Evolutionary conservation across 257 asterid genomes (phyloP).

Genomic region (Scutellaria galericulata): DNA sequence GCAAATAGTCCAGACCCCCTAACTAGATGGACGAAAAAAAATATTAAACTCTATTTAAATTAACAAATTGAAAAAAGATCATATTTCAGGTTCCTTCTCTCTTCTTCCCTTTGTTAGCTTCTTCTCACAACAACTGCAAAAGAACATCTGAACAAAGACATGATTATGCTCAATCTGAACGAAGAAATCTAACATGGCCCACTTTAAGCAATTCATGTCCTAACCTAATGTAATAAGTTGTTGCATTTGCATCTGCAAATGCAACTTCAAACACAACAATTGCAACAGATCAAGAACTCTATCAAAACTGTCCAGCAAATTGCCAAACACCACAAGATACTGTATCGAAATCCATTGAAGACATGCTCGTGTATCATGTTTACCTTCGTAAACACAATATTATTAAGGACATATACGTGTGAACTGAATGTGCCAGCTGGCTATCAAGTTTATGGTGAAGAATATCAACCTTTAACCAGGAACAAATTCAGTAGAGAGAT

Average conservation of each 20-base stretch:
- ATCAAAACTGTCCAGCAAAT: not conserved
- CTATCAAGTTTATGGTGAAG: no score
- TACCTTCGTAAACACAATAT: no score
- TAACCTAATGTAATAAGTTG: not conserved
- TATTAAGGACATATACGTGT: no score
- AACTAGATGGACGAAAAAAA: no score
- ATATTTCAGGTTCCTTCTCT: no score
- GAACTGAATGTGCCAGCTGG: no score
- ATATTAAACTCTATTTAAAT: no score
- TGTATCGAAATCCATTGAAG: no score
- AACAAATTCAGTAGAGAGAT: not conserved
- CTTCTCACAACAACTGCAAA: not conserved
- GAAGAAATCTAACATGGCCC: not conserved
- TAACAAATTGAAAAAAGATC: no score
- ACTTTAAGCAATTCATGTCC: not conserved
- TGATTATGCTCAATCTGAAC: not conserved
- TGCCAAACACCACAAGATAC: not conserved
- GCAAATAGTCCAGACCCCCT: no score
- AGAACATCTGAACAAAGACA: not conserved
- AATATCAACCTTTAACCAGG: constrained; percentile 9
- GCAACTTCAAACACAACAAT: not conserved
- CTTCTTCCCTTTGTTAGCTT: no score
- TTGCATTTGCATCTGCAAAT: not conserved
- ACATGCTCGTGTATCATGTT: no score
- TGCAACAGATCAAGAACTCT: not conserved